A percentile compares a stretch with the other conserved stretches of the same genome.
phyloP scores from a whole-genome alignment of 2,329 filamentous ascomycete species.

The Colletotrichum sp. region DNA sequence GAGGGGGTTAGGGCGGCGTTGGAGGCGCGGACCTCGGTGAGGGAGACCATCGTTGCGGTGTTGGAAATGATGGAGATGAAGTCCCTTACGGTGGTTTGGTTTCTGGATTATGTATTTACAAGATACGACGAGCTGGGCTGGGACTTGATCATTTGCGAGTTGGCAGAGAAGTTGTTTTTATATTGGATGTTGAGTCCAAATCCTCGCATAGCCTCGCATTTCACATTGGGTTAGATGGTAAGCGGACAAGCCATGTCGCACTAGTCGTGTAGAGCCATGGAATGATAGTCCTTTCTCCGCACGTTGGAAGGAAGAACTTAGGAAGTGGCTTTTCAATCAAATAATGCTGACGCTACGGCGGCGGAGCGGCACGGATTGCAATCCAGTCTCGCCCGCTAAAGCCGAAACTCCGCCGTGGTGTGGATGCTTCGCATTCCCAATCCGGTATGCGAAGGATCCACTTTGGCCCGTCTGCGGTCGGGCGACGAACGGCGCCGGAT shows the following conservation, averaged over 20 bases:
- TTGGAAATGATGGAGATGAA: background rate
- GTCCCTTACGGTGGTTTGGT: background rate
- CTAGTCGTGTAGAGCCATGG: background rate
- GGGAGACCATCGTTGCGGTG: constrained; percentile 35
- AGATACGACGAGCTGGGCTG: background rate
- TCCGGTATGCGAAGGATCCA: background rate
- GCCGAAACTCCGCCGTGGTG: background rate
- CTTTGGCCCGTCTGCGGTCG: background rate
- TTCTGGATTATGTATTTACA: background rate
- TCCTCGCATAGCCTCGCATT: constrained; percentile 9
- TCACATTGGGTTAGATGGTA: background rate
- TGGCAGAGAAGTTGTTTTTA: background rate
- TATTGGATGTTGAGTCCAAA: background rate
- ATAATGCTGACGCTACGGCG: background rate
- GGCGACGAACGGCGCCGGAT: background rate
- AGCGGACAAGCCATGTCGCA: background rate
- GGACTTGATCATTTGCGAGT: background rate
- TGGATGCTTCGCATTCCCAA: constrained; percentile 3
- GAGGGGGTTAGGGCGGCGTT: constrained; percentile 43
- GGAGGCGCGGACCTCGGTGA: constrained; percentile 37
- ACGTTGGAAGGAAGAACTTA: background rate
- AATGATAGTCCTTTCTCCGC: background rate
- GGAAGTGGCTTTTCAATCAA: background rate
- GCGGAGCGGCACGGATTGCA: background rate
- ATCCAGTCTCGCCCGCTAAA: background rate